Base-by-base conservation (phyloP, 331 rosid genomes). In the Ulmus americana region DNA sequence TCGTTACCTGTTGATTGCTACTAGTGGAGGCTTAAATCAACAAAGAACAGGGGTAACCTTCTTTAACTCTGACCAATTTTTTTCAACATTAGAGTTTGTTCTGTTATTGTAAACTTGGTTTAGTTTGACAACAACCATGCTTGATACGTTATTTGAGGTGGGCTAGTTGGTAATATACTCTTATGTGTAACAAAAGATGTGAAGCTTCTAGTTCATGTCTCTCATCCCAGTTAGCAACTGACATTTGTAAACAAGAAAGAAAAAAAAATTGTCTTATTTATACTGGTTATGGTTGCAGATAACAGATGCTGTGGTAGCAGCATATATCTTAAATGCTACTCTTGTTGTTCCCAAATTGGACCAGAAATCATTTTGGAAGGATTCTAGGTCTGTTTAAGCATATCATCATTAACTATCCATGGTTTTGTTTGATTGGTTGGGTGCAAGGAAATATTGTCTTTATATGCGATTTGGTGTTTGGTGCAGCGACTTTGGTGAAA, bases 1-100 rank as follows among this genome's bases (percentile, higher is more conserved):
- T 70, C 79, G 94, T 39, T 83, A 81, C 71, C 79, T 92, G 83
- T 46, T 85, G 68, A 92, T 88, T 59, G 85, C 80, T 42, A 80
- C 95, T 1, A 88, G 96, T 64, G 97, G 95, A 74, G 97, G 96
- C 43, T 71, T 91, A 71, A 91, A 91, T 82, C 96, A 91, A 68
- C 97, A 91, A 75, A 84, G 97, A 84, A 91, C 95, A 62, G 97
- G 97, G 90, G 97, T 91, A 67, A 53, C 80, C 40, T 61, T 72
- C 46, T 68, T 48, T 28, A 45, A 44, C 11, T 48, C 53, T 38
- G 8, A 7, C 8, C 3, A 1, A 15, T 10, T 16, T 54, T 42
- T 41, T 39, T 14, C 41, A 15, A 39, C 11, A 18, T 13, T 4
- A 13, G 44, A 22, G 35, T 48, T 70, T 8, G 62, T 47, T 63